Evolutionary conservation across 2,329 filamentous ascomycete species (phyloP).

Genomic region (Alternaria sp.): DNA sequence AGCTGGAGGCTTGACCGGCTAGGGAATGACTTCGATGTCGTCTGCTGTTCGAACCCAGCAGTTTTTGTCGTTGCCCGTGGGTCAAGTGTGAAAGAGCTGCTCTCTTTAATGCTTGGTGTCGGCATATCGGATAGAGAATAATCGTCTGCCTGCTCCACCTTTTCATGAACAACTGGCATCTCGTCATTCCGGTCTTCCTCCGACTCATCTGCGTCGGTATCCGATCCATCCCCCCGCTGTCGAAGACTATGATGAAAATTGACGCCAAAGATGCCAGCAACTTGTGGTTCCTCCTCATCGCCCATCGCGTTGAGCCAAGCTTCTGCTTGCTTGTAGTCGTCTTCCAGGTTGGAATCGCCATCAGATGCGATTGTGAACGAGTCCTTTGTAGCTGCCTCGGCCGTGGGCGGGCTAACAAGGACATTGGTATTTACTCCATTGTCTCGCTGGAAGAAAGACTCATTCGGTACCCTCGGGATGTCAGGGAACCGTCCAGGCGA

Average conservation of each 20-base stretch:
- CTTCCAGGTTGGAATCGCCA: slow-evolving; percentile 8
- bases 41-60: not conserved
- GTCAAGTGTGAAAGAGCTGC: not conserved
- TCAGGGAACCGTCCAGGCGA: not conserved
- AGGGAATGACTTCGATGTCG: not conserved
- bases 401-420: not conserved
- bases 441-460: not conserved
- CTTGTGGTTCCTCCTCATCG: slow-evolving; percentile 1
- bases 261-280: slow-evolving; percentile 16
- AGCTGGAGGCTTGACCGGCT: not conserved
- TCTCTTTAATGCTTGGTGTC: not conserved
- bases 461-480: not conserved
- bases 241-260: slow-evolving; percentile 12
- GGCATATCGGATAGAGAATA: not conserved
- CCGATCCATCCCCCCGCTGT: not conserved
- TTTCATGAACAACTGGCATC: not conserved
- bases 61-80: not conserved
- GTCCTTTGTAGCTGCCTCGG: not conserved
- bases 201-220: not conserved
- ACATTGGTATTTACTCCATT: not conserved
- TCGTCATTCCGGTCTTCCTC: not conserved
- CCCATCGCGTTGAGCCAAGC: slow-evolving; percentile 7
- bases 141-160: not conserved
- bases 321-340: slow-evolving; percentile 15
- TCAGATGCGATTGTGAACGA: slow-evolving; percentile 12